Base-by-base conservation (phyloP, 2,329 filamentous ascomycete genomes). In the Davidsoniella neocaledoniae region DNA sequence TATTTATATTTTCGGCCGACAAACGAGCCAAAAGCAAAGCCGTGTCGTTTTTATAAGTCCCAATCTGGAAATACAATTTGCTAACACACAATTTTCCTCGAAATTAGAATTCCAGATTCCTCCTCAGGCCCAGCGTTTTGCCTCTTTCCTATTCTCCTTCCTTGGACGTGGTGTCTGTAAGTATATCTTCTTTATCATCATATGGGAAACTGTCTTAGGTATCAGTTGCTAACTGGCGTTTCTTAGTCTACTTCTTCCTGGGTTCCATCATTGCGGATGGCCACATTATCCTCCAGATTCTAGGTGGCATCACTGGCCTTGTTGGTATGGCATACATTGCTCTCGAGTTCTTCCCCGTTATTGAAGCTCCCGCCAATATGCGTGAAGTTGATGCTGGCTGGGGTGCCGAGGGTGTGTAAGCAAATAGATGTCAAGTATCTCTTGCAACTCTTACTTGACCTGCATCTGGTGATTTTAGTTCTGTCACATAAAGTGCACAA, bases 81-180 rank as follows among this genome's bases (percentile, higher is more conserved):
- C 36, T 37, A 16, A 39, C 21, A 42, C 36, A 9, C 36, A 21
- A 9, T 33, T 2, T 33, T 12, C 29, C 12, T 33, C 8, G 8
- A 33, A 33, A 33, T 36, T 59, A 73, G 91, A 98, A 68, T 94
- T 96, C 70, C 83, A 94, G 67, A 90, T 95, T 58, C 90, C 91
- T 46, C 86, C 88, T 53, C 88, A 94, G 64, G 74, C 94, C 49
- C 83, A 87, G 52, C 82, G 86, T 68, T 94, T 96, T 71, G 90
- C 87, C 49, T 94, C 86, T 9, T 98, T 98, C 73, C 81, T 96
- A 67, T 96, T 96, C 73, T 94, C 86, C 52, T 96, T 98, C 74
- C 69, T 96, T 58, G 91, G 91, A 54, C 87, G 91, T 62, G 91
- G 91, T 67, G 73, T 86, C 64, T 96, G 88, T 94, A 78, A 68